Evolutionary conservation across 1,139 yeast species (phyloP).

Genomic region (Barnettozyma hawaiiensis): DNA sequence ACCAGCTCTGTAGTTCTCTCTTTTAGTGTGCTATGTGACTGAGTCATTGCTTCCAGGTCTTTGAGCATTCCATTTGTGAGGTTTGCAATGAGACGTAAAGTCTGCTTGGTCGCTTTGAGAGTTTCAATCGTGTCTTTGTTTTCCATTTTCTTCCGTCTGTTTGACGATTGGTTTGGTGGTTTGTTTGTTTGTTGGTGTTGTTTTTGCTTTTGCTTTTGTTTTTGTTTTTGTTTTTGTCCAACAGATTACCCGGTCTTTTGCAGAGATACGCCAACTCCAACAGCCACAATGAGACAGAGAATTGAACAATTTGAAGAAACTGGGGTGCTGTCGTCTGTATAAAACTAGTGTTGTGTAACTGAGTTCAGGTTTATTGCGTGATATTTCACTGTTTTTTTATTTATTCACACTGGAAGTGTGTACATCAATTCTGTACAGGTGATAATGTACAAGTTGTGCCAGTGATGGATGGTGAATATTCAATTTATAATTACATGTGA

Average conservation of each 20-base stretch:
- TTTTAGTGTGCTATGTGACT: conserved; percentile 5
- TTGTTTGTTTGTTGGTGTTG: not conserved
- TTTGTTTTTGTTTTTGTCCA: not conserved
- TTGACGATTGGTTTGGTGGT: not conserved
- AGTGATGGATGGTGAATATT: conserved; percentile 33
- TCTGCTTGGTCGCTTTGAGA: conserved; percentile 13
- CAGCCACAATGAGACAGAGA: too few relatives aligned
- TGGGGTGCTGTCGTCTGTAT: too few relatives aligned
- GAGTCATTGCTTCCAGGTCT: conserved; percentile 12
- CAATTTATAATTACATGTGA: conserved; percentile 1
- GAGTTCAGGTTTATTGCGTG: too few relatives aligned
- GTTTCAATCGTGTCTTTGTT: conserved; percentile 6
- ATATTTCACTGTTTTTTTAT: too few relatives aligned
- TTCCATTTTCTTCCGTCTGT: not conserved
- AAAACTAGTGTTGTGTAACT: too few relatives aligned
- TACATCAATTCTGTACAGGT: too few relatives aligned
- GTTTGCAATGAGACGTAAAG: conserved; percentile 9
- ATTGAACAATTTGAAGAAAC: too few relatives aligned
- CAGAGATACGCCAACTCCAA: not conserved
- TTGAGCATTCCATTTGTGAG: conserved; percentile 11
- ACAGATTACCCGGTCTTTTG: not conserved
- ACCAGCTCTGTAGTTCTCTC: not conserved
- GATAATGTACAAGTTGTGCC: too few relatives aligned
- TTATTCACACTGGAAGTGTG: too few relatives aligned
- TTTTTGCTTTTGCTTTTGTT: not conserved